Base-by-base conservation (phyloP, 257 asterid genomes). In the Penstemon davidsonii region DNA sequence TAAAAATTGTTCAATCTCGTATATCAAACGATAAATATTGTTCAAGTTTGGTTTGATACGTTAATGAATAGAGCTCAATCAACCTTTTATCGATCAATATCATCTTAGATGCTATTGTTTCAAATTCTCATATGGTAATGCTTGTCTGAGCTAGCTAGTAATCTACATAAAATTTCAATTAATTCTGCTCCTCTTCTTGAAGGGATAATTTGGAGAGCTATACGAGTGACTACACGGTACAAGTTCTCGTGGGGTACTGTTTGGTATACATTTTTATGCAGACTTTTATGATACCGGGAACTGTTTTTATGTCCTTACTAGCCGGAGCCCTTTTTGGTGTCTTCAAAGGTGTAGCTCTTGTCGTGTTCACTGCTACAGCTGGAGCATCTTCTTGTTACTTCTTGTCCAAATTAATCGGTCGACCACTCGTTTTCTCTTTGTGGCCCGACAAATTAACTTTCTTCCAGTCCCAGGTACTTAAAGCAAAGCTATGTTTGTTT, bases 241-340 rank as follows among this genome's bases (percentile, higher is more conserved):
- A 92, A 80, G 97, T 92, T 76, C 93, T 92, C 33, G 82, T 92
- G 42, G 96, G 98, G 43, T 92, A 92, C 80, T 86, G 95, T 75
- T 74, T 88, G 53, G 95, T 90, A 75, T 90, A 90, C 90, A 83
- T 92, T 59, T 92, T 88, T 75, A 92, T 92, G 98, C 98, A 92
- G 95, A 92, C 98, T 18, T 92, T 90, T 75, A 92, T 92, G 98
- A 92, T 92, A 65, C 98, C 98, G 0, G 97, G 98, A 61, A 92
- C 98, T 33, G 91, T 90, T 64, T 90, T 90, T 61, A 92, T 92
- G 98, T 90, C 98, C 41, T 83, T 92, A 73, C 95, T 90, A 37
- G 98, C 98, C 56, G 98, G 98, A 64, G 79, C 97, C 38, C 93
- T 92, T 50, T 90, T 92, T 40, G 98, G 98, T 67, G 89, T 90